phyloP scores from a whole-genome alignment of 2,329 filamentous ascomycete genomes.

The Fusarium oligoseptatum region DNA sequence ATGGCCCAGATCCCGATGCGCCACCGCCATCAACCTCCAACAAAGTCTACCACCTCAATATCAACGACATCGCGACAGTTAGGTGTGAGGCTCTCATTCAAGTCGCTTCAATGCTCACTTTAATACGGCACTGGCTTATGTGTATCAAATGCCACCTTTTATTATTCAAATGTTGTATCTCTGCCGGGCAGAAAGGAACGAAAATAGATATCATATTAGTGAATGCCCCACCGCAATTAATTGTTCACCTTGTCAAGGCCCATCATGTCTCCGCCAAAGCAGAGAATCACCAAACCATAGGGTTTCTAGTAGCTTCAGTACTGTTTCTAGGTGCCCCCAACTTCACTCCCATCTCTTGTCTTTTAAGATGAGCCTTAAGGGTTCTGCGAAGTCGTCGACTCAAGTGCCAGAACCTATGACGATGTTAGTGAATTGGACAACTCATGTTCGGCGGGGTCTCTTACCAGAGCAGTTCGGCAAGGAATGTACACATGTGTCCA shows the following conservation, averaged over 20 bases:
- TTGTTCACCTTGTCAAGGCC: conserved; percentile 1
- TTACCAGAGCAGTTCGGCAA: conserved; percentile 83
- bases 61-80: not conserved
- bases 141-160: conserved; percentile 22
- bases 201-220: not conserved
- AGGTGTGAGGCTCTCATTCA: not conserved
- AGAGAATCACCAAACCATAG: not conserved
- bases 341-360: not conserved
- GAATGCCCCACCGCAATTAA: conserved; percentile 10
- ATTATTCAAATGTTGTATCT: conserved; percentile 15
- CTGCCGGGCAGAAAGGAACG: conserved; percentile 16
- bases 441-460: conserved; percentile 45
- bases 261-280: not conserved
- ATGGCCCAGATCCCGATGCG: not conserved
- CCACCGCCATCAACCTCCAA: conserved; percentile 1
- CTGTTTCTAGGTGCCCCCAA: not conserved
- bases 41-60: not conserved
- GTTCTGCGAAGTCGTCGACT: conserved; percentile 47
- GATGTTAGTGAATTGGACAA: conserved; percentile 1
- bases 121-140: not conserved
- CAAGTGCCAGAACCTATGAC: conserved; percentile 65
- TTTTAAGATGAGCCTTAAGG: conserved; percentile 3
- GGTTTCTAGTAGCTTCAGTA: not conserved
- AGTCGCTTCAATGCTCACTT: not conserved
- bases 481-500: conserved; percentile 95